Base-by-base conservation (phyloP, 371 early-diverging fungal genomes). In the Mortierella sp. region DNA sequence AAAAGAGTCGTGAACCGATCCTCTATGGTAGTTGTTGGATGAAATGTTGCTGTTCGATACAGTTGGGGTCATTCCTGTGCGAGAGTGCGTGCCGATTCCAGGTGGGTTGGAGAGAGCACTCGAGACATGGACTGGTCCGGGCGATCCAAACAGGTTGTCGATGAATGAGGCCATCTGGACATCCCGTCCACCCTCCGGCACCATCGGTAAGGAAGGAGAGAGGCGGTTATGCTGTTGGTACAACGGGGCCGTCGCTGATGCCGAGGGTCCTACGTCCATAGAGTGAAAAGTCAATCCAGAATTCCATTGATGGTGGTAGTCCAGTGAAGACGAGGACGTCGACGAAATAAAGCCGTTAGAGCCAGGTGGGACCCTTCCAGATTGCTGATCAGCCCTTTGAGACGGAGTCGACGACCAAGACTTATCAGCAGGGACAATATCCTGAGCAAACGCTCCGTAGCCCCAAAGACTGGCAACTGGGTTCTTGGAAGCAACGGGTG, bases 401-500 rank as follows among this genome's bases (percentile, higher is more conserved):
- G 72, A 61, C 1, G 69, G 28, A 28, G 83, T 73, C 4, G 72
- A 71, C 0, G 77, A 74, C 78, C 80, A 74, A 10, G 74, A 44
- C 14, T 81, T 74, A 24, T 61, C 72, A 26, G 75, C 31, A 5
- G 53, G 64, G n/a, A 73, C 64, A 8, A 78, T 76, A 13, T 77
- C 73, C 50, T 77, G 78, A 5, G 72, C 70, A 51, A 81, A 78
- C 3, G 81, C 72, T 13, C 81, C 85, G 61, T 75, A 72, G 13
- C 74, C 78, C 85, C 85, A 85, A 19, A 85, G 76, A 67, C 85
- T 81, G 6, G 85, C 67, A 26, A 80, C 77, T 3, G 80, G 76
- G 48, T 82, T 81, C 3, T 53, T 72, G 28, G 34, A 73, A 40
- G 16, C 51, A 13, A 44, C 71, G 13, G 72, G 37, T 10, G 57